Evolutionary conservation across 164 flowering plant species (phyloP).

Genomic region (Aristolochia fimbriata): DNA sequence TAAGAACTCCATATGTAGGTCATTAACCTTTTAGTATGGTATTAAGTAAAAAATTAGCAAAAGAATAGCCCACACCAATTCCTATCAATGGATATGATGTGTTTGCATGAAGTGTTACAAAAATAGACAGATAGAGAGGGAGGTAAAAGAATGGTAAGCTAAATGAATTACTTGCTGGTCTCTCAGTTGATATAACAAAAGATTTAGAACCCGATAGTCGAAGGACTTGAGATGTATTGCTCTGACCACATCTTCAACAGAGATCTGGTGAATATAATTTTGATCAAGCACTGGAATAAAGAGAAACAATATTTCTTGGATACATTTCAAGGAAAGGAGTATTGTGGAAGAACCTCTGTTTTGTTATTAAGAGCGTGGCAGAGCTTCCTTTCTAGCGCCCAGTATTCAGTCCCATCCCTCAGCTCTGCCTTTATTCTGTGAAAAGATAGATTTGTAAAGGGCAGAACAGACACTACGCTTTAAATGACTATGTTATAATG

Average conservation of each 20-base stretch:
- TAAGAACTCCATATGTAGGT: slow-evolving; percentile 82
- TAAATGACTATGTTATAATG: background rate
- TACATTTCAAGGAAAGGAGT: background rate
- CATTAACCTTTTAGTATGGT: slow-evolving; percentile 57
- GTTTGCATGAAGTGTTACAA: background rate
- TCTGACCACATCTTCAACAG: slow-evolving; percentile 64
- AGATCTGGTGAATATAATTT: slow-evolving; percentile 29
- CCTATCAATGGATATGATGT: background rate
- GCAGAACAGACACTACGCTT: background rate
- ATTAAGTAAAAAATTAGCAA: background rate
- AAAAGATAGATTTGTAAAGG: background rate
- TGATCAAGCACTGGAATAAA: background rate
- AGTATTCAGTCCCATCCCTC: slow-evolving; percentile 67
- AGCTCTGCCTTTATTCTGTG: slow-evolving; percentile 62
- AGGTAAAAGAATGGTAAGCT: background rate
- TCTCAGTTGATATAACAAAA: slow-evolving; percentile 67
- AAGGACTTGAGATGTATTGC: slow-evolving; percentile 86
- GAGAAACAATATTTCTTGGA: background rate
- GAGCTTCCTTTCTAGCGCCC: slow-evolving; percentile 83
- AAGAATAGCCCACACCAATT: background rate
- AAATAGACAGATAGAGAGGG: background rate
- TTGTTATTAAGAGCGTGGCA: slow-evolving; percentile 42
- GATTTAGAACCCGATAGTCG: slow-evolving; percentile 86
- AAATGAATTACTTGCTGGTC: slow-evolving; percentile 46
- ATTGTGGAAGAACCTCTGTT: slow-evolving; percentile 31